Evolutionary conservation across 352 stramenopile species (phyloP), one percentile per base, ranked within the genome.

Genomic region (Ochromonadaceae sp.): DNA sequence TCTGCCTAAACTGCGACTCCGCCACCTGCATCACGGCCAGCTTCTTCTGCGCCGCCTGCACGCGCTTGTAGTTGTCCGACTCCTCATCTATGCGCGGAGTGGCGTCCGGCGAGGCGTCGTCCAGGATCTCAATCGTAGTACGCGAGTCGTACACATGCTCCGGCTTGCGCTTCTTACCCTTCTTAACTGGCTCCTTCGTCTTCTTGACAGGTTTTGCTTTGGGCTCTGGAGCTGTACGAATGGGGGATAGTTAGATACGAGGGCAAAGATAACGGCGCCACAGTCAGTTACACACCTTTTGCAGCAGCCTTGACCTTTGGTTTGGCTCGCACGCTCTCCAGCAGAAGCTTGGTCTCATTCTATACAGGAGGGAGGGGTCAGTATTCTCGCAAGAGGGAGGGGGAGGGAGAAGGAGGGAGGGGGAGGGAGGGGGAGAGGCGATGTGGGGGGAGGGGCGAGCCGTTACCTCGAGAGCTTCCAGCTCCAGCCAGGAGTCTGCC

Each of bases 81-180:
- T 42, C 40, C 7, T 7, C 35, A 38, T 39, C 53, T 17, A 39
- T 22, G 52, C 47, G 65, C 58, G 63, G 49, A 31, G 50, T 58
- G 17, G 38, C 30, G 44, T 63, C 44, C 47, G 61, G 63, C 12
- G 67, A 55, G 39, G 55, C 55, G n/a, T 71, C 67, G 43, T 72
- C 67, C 34, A 72, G 66, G 10, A 72, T 44, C 42, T 72, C 67
- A n/a, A 71, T 62, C 28, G 67, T 72, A 25, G 60, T 56, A 22
- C 28, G 48, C 38, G 47, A 40, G 25, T 5, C 14, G 10, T 22
- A 15, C 32, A 17, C 17, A 50, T 5, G 32, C 28, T 15, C 17
- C 43, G 14, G 14, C 32, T 17, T 5, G 14, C 17, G 5, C 17
- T 50, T 50, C 17, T 15, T 17, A 17, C 43, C 32, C 5, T 50